Evolutionary conservation across 805 yeast species (phyloP), one percentile per base, ranked within the genome.

Genomic region (Pichia heedii): DNA sequence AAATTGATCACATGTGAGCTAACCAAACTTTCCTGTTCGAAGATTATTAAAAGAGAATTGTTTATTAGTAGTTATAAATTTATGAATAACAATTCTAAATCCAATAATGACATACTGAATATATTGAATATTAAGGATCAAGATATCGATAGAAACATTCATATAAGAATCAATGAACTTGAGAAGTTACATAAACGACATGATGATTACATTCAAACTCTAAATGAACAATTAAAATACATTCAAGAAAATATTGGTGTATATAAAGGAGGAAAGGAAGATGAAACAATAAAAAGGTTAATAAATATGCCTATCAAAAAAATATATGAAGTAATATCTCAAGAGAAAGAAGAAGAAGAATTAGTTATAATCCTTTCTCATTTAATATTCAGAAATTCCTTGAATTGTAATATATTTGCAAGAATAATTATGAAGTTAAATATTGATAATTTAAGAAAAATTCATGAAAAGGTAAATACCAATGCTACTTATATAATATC

Each of bases 301-400:
- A 26, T 44, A 15, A 40, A 44, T 36, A 40, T 40, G 47, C 47
- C 43, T 8, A 30, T 40, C 10, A 37, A 32, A 20, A 44, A 42
- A n/a, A 20, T 36, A 9, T 27, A 16, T 21, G 44, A 39, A 26
- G 16, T 39, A 7, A 21, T 15, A 20, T 33, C 11, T 32, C 15
- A 40, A 26, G 12, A 36, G 13, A 48, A 45, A 32, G 43, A 36
- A 11, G 42, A 47, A 26, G 36, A 50, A 33, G 45, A 50, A 10
- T 47, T 55, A 19, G 30, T 50, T 45, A 39, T 48, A 4, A 46
- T 58, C 7, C 40, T 57, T 37, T 47, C 54, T 15, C 55, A 53
- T 42, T 43, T 57, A 19, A 38, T 51, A 12, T 50, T 54, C 22
- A 38, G 47, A 32, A 44, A 49, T 21, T 26, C 38, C n/a, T 36